A percentile compares a stretch with the other conserved stretches of the same genome.
Evolutionary conservation across 768 basidiomycete genomes (phyloP).

Genomic region (Auricularia heimuer): DNA sequence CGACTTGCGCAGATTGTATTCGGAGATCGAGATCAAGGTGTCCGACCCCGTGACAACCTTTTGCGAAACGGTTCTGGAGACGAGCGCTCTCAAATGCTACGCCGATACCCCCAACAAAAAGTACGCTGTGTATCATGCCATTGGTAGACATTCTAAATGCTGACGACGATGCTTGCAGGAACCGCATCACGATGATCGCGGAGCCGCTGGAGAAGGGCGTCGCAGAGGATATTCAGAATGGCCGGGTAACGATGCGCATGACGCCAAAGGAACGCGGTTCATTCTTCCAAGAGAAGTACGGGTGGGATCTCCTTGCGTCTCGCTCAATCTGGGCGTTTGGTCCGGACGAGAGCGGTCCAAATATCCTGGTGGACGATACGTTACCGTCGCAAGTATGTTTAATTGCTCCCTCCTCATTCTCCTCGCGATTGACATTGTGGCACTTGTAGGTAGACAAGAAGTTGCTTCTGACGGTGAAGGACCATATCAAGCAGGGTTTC

Average conservation of each 20-base stretch:
- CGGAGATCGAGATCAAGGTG: conserved; percentile 99
- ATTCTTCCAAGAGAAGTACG: conserved; percentile 94
- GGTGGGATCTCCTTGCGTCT: conserved; percentile 96
- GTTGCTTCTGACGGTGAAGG: conserved; percentile 76
- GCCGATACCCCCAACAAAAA: conserved; percentile 99
- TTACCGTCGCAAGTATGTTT: conserved; percentile 74
- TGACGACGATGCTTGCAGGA: conserved; percentile 39
- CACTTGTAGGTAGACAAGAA: conserved; percentile 78
- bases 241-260: conserved; percentile 91
- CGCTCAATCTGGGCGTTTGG: conserved; percentile 99
- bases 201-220: conserved; percentile 94
- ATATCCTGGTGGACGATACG: conserved; percentile 91
- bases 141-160: conserved; percentile 1
- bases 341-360: conserved; percentile 90
- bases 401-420: background rate
- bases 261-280: conserved; percentile 88
- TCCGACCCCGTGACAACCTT: conserved; percentile 98
- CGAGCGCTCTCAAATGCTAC: conserved; percentile 95
- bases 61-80: conserved; percentile 96
- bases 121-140: conserved; percentile 35
- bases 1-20: conserved; percentile 82
- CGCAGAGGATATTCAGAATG: conserved; percentile 92
- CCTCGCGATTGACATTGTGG: background rate
- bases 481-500: conserved; percentile 97
- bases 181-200: conserved; percentile 97